Base-by-base conservation (phyloP, 2,329 filamentous ascomycete species). In the Fusarium caatingaense region DNA sequence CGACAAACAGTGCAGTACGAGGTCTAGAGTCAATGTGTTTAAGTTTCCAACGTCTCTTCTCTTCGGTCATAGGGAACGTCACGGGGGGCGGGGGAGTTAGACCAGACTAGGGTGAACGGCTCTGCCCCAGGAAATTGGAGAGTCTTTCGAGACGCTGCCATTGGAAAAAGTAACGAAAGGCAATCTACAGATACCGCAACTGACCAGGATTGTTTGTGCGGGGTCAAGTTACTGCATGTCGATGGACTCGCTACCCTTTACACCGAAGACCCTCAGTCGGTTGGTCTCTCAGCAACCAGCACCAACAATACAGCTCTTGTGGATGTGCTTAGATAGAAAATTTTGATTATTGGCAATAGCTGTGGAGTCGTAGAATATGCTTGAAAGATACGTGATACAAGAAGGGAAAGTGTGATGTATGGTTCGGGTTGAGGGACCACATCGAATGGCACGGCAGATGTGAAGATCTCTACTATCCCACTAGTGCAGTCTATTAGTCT, bases 61-160 rank as follows among this genome's bases (percentile, higher is more conserved):
- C 58, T 51, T 72, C 73, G 73, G 73, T 62, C 69, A 59, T 63
- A 71, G 66, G 69, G 72, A 74, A 63, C 68, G 65, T 75, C 71
- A 72, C 65, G 61, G 67, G 69, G 57, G 49, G 44, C 53, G 51
- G 37, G 49, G 40, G 20, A 9, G 37, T 55, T 71, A 69, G 55
- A 54, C 16, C 48, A 47, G 53, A 47, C 68, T 71, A 71, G 68
- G 68, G 47, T 71, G 67, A 70, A 64, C 63, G 67, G 68, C 63
- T 68, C 32, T 51, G 34, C 56, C 67, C 66, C 67, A 59, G 56
- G 55, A 34, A 71, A 57, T 69, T 70, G 67, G 67, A 70, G 64
- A 68, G 67, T 47, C 67, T 64, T 40, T 64, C 54, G 50, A 42
- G 56, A 18, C 58, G 42, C 41, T 55, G 40, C 18, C 46, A 46